A percentile compares a stretch with the other conserved stretches of the same genome.
Conservation (phyloP, 345 rosid genomes). For the Punica granatum region DNA sequence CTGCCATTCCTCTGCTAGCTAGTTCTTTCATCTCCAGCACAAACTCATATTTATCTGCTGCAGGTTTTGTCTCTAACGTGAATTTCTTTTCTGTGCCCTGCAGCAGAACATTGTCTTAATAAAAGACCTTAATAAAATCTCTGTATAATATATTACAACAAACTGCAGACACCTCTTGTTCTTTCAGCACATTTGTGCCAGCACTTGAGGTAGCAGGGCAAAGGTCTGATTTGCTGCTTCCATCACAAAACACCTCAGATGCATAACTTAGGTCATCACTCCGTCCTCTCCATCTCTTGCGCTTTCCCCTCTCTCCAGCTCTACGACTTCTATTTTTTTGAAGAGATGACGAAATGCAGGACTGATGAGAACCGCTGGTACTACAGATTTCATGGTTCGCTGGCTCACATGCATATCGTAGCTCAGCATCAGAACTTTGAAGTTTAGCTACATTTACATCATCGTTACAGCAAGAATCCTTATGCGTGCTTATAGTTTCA, state of each 20-base stretch:
- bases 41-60: slow-evolving; percentile 60
- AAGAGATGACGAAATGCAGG: slow-evolving; percentile 31
- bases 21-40: slow-evolving; percentile 73
- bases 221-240: slow-evolving; percentile 32
- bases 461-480: slow-evolving; percentile 35
- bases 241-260: slow-evolving; percentile 33
- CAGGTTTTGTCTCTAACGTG: slow-evolving; percentile 10
- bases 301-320: slow-evolving; percentile 66
- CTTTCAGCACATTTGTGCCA: slow-evolving; percentile 18
- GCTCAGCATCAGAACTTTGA: slow-evolving; percentile 47
- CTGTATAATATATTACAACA: not conserved
- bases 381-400: slow-evolving; percentile 63
- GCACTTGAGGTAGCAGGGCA: slow-evolving; percentile 13
- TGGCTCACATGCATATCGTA: slow-evolving; percentile 45
- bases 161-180: slow-evolving; percentile 30
- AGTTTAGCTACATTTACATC: slow-evolving; percentile 32
- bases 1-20: slow-evolving; percentile 76
- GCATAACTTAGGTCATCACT: slow-evolving; percentile 42
- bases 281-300: slow-evolving; percentile 90
- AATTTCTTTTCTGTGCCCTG: slow-evolving; percentile 16
- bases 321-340: slow-evolving; percentile 42
- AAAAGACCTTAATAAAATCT: not conserved
- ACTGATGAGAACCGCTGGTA: slow-evolving; percentile 62
- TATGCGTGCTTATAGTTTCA: slow-evolving; percentile 30
- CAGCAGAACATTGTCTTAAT: slow-evolving; percentile 9